Evolutionary conservation across 495 filamentous ascomycete species (phyloP).

Genomic region (Annulohypoxylon moriforme): DNA sequence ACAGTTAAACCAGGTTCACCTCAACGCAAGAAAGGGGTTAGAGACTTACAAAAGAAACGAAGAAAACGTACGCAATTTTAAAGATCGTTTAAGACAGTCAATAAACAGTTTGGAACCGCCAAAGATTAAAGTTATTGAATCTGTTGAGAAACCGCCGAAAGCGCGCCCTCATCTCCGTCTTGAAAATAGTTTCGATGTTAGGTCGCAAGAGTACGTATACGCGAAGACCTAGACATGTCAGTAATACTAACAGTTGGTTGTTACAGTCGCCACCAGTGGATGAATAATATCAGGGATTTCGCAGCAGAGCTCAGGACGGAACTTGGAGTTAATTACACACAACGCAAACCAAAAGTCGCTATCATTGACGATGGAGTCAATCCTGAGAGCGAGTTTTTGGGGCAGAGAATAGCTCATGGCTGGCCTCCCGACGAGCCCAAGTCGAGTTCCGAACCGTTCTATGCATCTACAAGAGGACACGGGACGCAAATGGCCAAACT

Average conservation of each 20-base stretch:
- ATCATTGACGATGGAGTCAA: constrained; percentile 60
- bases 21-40: constrained; percentile 16
- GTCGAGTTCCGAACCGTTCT: constrained; percentile 45
- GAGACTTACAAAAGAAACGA: constrained; percentile 24
- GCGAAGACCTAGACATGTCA: background rate
- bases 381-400: constrained; percentile 36
- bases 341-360: constrained; percentile 47
- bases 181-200: constrained; percentile 37
- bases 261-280: constrained; percentile 42
- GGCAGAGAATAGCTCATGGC: constrained; percentile 20
- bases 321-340: constrained; percentile 31
- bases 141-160: constrained; percentile 22
- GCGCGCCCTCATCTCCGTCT: constrained; percentile 5
- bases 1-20: constrained; percentile 15
- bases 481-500: constrained; percentile 57
- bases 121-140: constrained; percentile 18
- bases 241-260: background rate
- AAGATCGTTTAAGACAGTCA: constrained; percentile 14
- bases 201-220: constrained; percentile 23
- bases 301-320: constrained; percentile 27
- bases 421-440: constrained; percentile 40
- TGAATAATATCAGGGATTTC: constrained; percentile 44
- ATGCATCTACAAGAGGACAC: constrained; percentile 50
- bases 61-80: constrained; percentile 17
- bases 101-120: constrained; percentile 1